A percentile compares a stretch with the other conserved stretches of the same genome.
These are phyloP conservation scores for Crassisporium funariophilum DNA, from an alignment of 768 basidiomycete species.

Conservation along the genomic window DNA sequence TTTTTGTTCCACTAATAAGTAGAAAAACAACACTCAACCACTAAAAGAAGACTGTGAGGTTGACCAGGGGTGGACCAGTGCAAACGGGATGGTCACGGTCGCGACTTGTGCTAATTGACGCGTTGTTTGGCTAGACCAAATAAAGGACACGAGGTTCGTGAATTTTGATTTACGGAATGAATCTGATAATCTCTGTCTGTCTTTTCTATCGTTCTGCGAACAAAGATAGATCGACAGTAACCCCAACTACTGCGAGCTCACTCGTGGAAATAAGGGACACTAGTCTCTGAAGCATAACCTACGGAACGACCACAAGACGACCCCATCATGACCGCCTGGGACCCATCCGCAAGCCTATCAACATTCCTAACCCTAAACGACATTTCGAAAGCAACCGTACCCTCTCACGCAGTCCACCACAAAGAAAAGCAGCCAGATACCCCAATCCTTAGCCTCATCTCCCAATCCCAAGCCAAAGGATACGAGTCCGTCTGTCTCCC, in stretches of 20 bases:
- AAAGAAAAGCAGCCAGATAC: slow-evolving; percentile 38
- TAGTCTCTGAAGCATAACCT: neutral
- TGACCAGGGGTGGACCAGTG: neutral
- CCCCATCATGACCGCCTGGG: slow-evolving; percentile 31
- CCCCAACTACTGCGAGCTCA: neutral
- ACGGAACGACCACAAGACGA: slow-evolving; percentile 7
- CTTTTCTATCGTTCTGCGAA: too few relatives aligned
- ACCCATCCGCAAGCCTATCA: slow-evolving; percentile 36
- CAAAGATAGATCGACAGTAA: too few relatives aligned
- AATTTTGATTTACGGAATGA: slow-evolving; percentile 6
- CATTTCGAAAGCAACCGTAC: slow-evolving; percentile 34
- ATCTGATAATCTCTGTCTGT: neutral
- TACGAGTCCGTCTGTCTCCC: slow-evolving; percentile 81
- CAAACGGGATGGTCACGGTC: neutral
- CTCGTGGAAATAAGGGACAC: neutral
- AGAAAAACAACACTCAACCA: too few relatives aligned
- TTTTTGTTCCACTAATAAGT: too few relatives aligned
- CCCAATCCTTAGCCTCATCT: slow-evolving; percentile 51
- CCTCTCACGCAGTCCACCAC: slow-evolving; percentile 15
- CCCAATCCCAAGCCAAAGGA: slow-evolving; percentile 60
- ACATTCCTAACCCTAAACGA: slow-evolving; percentile 44
- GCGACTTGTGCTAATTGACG: too few relatives aligned
- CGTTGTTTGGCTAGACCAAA: slow-evolving; percentile 30
- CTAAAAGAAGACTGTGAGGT: too few relatives aligned
- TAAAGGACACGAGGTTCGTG: slow-evolving; percentile 7